Evolutionary conservation across 2,329 filamentous ascomycete genomes (phyloP), one percentile per base, ranked within the genome.

Genomic region (Aspergillus ruber): DNA sequence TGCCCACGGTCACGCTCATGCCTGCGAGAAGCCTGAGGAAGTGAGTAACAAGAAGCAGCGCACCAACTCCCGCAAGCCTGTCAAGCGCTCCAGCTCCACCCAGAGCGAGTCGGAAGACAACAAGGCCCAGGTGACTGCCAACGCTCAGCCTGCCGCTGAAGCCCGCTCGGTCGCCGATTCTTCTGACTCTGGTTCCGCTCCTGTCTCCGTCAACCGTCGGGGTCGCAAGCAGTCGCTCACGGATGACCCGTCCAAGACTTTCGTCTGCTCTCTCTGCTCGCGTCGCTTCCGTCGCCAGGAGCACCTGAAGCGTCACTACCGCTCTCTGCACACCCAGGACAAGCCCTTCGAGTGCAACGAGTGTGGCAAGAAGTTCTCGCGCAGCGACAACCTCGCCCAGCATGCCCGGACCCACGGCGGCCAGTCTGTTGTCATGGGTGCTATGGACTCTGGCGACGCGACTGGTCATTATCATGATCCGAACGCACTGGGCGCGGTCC

Each of bases 341-440:
- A 98, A 97, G 83, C 93, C 93, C 4, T 98, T 97, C 63, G 89
- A 95, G 74, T 98, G 93, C 78, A 82, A 84, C 56, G 91, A 98
- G 74, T 98, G 93, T 64, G 91, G 93, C 61, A 98, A 98, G 85
- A 96, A 95, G 78, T 98, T 97, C 75, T 97, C 91, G 17, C 86
- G 93, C 61, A 95, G 88, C 60, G 93, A 98, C 74, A 98, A 98
- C 77, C 81, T 98, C 13, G 88, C 90, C 20, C 93, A 98, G 74
- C 93, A 98, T 68, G 85, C 93, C 55, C 84, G 93, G 54, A 98
- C 93, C 4, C 93, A 98, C 64, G 90, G 90, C 48, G 86, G 84
- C 50, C 89, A 90, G 52, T 88, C 90, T 51, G 87, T 96, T 56
- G 84, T 94, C 62, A 91, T 97, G 85, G 88, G 88, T 62, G 80